phyloP scores from a whole-genome alignment of 139 green algal genomes.

The Chlorella sp. region DNA sequence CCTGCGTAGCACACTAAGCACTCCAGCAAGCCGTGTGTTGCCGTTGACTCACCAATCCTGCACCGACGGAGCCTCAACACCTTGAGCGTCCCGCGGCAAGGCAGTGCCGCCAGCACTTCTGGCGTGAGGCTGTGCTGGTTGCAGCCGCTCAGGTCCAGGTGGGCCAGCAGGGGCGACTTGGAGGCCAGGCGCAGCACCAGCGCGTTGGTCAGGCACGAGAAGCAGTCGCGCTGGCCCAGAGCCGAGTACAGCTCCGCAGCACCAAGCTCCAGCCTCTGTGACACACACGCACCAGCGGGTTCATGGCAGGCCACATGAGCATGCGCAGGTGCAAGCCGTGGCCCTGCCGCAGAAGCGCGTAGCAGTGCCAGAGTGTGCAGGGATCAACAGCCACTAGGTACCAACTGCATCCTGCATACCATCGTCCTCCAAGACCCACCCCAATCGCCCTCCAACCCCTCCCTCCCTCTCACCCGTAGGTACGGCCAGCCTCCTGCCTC shows the following conservation, averaged over 20 bases:
- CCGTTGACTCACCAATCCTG: neutral
- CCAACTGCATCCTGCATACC: too few species aligned
- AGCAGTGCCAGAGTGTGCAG: neutral
- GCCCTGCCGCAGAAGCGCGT: neutral
- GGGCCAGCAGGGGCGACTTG: neutral
- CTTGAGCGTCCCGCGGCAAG: neutral
- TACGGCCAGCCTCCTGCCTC: too few species aligned
- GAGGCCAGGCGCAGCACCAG: neutral
- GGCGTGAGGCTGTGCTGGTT: neutral
- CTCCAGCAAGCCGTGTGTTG: too few species aligned
- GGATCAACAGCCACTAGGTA: too few species aligned
- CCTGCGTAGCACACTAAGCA: too few species aligned
- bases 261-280: neutral
- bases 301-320: too few species aligned
- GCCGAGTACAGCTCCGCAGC: neutral
- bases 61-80: neutral
- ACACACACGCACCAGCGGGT: too few species aligned
- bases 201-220: neutral
- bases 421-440: too few species aligned
- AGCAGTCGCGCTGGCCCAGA: neutral
- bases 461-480: too few species aligned
- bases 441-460: too few species aligned
- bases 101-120: neutral
- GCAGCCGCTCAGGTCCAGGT: neutral
- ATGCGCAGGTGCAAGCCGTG: neutral